Base-by-base conservation (phyloP, 495 filamentous ascomycete species). In the Monascus purpureus region DNA sequence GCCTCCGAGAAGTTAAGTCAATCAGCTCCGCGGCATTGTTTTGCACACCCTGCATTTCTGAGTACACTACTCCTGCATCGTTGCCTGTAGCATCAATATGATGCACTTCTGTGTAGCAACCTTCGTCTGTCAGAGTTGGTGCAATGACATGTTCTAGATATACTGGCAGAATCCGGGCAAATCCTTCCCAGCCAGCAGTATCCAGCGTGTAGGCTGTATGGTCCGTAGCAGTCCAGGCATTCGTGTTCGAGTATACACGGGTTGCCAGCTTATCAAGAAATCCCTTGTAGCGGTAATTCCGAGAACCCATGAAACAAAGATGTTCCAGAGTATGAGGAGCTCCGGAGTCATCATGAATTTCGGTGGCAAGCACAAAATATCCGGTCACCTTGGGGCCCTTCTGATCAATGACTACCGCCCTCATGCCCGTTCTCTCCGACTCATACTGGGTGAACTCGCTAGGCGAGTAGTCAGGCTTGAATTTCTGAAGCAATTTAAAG, bases 41-140 rank as follows among this genome's bases (percentile, higher is more conserved):
- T 51, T 99, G 80, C 1, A 90, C 73, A 8, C 74, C 92, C 51
- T 99, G 90, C 90, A 99, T 96, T 55, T 99, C 90, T 1, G 92
- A 95, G 59, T 96, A 99, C 13, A 96, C 90, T 3, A 97, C 90
- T 39, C 87, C 90, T 16, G 90, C 90, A 68, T 99, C 92, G 41
- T 96, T 77, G 29, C 88, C 90, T 35, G 75, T 67, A 22, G 84
- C 85, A 52, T 99, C 82, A 32, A 99, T 70, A 52, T 99, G 92
- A 57, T 93, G 82, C 17, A 99, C 90, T 46, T 99, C 90, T 2
- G 90, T 99, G 42, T 92, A 77, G 49, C 88, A 95, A 3, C 75
- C 82, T 28, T 84, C 77, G 52, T 99, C 92, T 6, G 85, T 94
- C 37, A 99, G 57, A 2, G 82, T 93, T 0, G 90, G 90, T 13